Conservation (phyloP, 257 asterid genomes). For the Buddleja alternifolia region DNA sequence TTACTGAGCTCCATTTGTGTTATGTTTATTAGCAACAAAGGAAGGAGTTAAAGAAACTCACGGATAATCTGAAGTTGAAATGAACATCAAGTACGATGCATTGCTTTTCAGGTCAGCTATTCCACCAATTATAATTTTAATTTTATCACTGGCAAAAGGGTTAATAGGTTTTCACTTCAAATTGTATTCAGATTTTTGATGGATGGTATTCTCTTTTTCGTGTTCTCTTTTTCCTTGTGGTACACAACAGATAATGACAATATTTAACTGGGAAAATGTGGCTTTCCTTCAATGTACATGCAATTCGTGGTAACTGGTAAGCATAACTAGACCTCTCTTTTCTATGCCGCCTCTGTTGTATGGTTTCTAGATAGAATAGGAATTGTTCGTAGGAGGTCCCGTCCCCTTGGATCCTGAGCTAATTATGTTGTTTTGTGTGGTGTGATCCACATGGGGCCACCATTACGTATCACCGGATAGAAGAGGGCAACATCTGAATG, state of each 20-base stretch:
- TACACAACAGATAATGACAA: background rate
- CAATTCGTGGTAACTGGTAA: conserved; percentile 23
- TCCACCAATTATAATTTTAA: background rate
- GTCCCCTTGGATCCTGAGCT: too few species aligned
- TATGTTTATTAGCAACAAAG: conserved; percentile 46
- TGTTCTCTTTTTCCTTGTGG: background rate
- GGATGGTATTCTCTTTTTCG: background rate
- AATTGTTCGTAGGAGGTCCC: too few species aligned
- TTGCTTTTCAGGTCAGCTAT: conserved; percentile 33
- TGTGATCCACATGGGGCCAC: too few species aligned
- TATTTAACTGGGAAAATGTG: background rate
- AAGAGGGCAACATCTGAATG: background rate
- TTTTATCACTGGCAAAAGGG: background rate
- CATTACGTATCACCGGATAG: too few species aligned
- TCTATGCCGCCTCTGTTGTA: background rate
- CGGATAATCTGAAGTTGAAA: conserved; percentile 39
- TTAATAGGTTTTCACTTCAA: background rate
- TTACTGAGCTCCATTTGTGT: conserved; percentile 11
- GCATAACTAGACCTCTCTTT: background rate
- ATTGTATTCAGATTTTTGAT: background rate
- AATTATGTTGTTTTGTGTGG: too few species aligned
- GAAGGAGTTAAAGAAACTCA: conserved; percentile 36
- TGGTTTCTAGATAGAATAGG: background rate
- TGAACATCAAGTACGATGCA: conserved; percentile 30
- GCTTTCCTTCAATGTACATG: background rate